Base-by-base conservation (phyloP, 2,329 filamentous ascomycete genomes). In the Diplodia scrobiculata region DNA sequence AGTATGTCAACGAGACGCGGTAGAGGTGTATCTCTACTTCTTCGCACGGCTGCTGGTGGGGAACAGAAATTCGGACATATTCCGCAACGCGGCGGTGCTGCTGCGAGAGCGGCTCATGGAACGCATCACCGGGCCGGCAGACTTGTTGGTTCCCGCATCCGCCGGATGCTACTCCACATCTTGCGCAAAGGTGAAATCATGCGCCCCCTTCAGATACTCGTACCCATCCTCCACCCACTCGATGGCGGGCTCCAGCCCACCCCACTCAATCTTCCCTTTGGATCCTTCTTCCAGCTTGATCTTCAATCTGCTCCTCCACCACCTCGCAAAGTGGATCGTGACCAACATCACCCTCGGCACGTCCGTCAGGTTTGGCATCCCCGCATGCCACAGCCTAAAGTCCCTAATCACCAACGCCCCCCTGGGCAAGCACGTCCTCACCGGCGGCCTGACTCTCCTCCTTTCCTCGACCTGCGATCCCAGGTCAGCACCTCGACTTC, bases 381-480 rank as follows among this genome's bases (percentile, higher is more conserved):
- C 86, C 0, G 85, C 85, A 72, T 89, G 86, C 86, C 86, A 89
- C 4, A 87, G 79, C 36, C 86, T 76, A 63, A 89, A 73, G 71
- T 89, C 86, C 1, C 87, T 79, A 34, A 89, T 72, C 41, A 88
- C 78, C 27, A 88, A 71, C 50, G 83, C 83, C 0, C 86, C 85
- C 70, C 84, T 86, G 34, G 78, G 78, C 0, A 86, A 79, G 3
- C 74, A 66, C 0, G 84, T 83, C 70, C 87, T 84, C 14, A 80
- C 72, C 0, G 84, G 84, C 6, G 81, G 78, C 5, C 80, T 73
- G 1, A 77, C 69, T 3, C 70, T 66, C 2, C 76, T 67, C 5
- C 81, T 77, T 55, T 77, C 72, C 1, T 77, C 77, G 0, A 86
- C 70, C 1, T 54, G 29, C 27, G 21, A 21, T 9, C 14, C 14